Evolutionary conservation across 345 rosid genomes (phyloP).

Genomic region (Eucalyptus microcorys): DNA sequence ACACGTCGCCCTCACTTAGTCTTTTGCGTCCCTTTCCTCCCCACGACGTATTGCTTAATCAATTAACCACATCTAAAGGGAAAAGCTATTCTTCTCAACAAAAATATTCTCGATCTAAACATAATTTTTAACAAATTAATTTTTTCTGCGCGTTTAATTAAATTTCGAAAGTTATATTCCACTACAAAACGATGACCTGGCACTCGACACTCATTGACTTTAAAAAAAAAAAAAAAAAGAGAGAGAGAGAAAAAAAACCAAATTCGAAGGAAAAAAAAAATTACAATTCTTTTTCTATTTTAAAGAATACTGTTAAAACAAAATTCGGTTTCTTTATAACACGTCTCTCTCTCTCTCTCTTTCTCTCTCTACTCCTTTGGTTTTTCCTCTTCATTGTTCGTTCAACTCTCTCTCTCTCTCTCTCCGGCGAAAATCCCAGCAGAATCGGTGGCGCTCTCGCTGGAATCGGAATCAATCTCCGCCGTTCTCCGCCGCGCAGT

Average conservation of each 20-base stretch:
- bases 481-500: neutral
- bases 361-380: neutral
- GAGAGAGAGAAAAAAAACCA: neutral
- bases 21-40: neutral
- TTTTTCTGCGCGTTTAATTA: neutral
- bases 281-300: neutral
- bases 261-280: neutral
- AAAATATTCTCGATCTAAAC: neutral
- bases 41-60: neutral
- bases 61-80: neutral
- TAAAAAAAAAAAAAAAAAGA: fast-evolving
- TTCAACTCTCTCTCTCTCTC: neutral
- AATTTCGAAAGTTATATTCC: neutral
- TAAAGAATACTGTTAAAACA: neutral
- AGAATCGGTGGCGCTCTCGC: neutral
- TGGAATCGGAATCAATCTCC: neutral
- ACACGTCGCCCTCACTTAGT: neutral
- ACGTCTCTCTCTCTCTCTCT: neutral
- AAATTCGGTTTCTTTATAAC: neutral
- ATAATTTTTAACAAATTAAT: neutral
- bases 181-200: neutral
- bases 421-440: slow-evolving; percentile 13
- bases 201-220: neutral
- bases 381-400: neutral
- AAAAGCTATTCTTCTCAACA: neutral